A percentile compares a stretch with the other conserved stretches of the same genome.
phyloP scores from a whole-genome alignment of 2,329 filamentous ascomycete species.

The Pleomassaria siparia region DNA sequence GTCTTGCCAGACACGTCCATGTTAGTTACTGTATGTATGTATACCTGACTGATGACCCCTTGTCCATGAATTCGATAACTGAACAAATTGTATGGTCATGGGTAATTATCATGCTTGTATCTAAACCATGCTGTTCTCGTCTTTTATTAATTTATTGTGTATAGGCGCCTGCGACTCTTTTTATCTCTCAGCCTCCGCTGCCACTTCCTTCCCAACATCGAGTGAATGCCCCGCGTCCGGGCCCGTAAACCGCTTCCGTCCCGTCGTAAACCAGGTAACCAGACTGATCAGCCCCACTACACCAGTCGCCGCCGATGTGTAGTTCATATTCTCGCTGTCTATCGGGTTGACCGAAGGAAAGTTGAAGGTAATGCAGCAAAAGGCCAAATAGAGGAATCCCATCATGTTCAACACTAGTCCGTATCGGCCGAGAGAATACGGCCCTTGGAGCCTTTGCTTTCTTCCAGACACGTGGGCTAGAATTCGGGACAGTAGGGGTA shows the following conservation, averaged over 20 bases:
- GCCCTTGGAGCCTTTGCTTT: constrained; percentile 46
- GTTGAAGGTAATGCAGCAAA: constrained; percentile 59
- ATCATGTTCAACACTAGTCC: constrained; percentile 51
- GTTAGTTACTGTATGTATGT: no score
- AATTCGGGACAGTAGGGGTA: constrained; percentile 56
- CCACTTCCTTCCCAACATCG: constrained; percentile 13
- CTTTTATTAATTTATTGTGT: no score
- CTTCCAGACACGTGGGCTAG: constrained; percentile 49
- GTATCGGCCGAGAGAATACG: constrained; percentile 50
- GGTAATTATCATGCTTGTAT: no score
- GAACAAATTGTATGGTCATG: no score
- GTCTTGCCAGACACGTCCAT: no score
- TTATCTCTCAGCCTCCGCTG: constrained; percentile 7
- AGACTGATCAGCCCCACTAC: constrained; percentile 55
- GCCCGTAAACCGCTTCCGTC: constrained; percentile 53
- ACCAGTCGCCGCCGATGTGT: constrained; percentile 58
- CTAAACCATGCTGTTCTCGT: neutral
- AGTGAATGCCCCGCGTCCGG: constrained; percentile 39
- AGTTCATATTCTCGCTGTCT: constrained; percentile 59
- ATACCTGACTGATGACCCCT: no score
- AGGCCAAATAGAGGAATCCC: constrained; percentile 56
- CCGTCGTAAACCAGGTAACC: constrained; percentile 56
- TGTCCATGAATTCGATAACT: no score
- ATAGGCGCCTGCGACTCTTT: constrained; percentile 4
- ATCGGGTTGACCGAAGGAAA: constrained; percentile 56